Evolutionary conservation across 179 eudicot genomes (phyloP).

Genomic region (Actinidia polygama): DNA sequence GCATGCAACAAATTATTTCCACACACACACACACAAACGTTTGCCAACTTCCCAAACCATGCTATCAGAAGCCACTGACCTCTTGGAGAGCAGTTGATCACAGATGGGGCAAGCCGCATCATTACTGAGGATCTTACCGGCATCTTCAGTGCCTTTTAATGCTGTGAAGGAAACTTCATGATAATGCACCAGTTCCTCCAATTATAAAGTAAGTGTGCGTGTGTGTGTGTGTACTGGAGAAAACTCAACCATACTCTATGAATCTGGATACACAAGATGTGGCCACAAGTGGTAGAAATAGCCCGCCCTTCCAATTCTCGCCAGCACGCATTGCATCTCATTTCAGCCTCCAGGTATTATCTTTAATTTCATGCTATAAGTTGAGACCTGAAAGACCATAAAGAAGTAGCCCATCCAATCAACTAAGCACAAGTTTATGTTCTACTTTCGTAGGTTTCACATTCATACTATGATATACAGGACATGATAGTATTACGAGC

Average conservation of each 20-base stretch:
- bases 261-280: conserved; percentile 79
- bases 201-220: not conserved
- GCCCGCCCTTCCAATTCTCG: conserved; percentile 88
- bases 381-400: conserved; percentile 10
- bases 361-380: conserved; percentile 1
- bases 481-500: not conserved
- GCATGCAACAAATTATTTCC: not conserved
- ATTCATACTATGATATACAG: not conserved
- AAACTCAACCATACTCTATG: not conserved
- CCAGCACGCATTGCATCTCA: conserved; percentile 98
- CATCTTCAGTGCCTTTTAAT: conserved; percentile 79
- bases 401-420: conserved; percentile 11
- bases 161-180: conserved; percentile 51
- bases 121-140: conserved; percentile 77
- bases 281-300: conserved; percentile 80
- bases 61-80: conserved; percentile 45
- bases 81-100: conserved; percentile 92
- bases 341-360: conserved; percentile 45
- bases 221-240: not conserved
- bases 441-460: not conserved
- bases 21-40: not conserved
- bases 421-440: not conserved
- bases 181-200: not conserved
- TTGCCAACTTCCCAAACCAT: not conserved
- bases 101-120: conserved; percentile 95